Conservation (phyloP, 306 rosid species). For the Trichosanthes cucumerina region DNA sequence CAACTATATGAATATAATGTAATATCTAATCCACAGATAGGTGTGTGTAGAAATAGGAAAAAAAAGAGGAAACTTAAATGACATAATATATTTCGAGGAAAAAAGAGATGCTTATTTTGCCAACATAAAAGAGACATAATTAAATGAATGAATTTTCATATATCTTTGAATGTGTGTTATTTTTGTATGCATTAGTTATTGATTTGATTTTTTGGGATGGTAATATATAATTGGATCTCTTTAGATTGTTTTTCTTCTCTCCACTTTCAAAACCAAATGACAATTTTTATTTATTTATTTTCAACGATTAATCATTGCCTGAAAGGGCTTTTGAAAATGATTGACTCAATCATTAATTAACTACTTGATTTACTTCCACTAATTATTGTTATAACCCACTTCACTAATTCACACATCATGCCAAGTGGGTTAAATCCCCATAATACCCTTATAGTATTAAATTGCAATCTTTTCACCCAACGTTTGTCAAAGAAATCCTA, state of each 20-base stretch:
- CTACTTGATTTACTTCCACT: not conserved
- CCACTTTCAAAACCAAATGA: not conserved
- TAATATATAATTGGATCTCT: too few relatives aligned
- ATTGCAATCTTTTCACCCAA: too few relatives aligned
- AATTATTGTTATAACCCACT: not conserved
- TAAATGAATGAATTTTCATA: not conserved
- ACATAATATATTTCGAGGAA: too few relatives aligned
- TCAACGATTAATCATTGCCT: too few relatives aligned
- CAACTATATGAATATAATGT: not conserved
- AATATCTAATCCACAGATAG: not conserved
- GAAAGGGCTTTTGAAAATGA: not conserved
- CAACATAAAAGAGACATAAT: not conserved
- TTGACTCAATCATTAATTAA: not conserved
- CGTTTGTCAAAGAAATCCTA: not conserved
- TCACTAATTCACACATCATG: not conserved
- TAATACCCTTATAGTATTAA: not conserved
- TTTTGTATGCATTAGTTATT: too few relatives aligned
- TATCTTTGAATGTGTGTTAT: not conserved
- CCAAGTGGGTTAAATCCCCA: too few relatives aligned
- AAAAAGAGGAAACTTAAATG: too few relatives aligned
- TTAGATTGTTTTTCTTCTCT: not conserved
- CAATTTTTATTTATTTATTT: too few relatives aligned
- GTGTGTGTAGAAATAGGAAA: not conserved
- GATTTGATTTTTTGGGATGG: too few relatives aligned
- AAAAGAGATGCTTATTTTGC: too few relatives aligned